Evolutionary conservation across 192 early-diverging fungal species (phyloP), one percentile per base, ranked within the genome.

Genomic region (Entophlyctis luteolus): DNA sequence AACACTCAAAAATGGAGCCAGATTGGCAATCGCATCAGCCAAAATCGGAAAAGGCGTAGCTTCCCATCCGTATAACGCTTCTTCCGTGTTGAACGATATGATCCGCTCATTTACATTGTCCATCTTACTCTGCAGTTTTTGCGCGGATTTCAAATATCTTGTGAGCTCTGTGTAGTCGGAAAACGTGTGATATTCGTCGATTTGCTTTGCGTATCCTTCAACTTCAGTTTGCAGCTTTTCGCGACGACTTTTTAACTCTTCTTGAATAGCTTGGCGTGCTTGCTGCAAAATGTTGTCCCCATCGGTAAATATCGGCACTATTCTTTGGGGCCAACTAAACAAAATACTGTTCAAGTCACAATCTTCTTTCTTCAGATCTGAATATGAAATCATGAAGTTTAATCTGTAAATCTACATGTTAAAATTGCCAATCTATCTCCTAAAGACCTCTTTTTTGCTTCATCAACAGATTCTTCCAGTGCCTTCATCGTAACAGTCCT

Each of bases 61-160:
- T 54, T 83, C 80, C 84, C 84, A 86, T 0, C 81, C 84, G 66
- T 86, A 85, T 18, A 86, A 45, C 42, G 73, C 76, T 59, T 86
- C 84, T 66, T 86, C 84, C 22, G 75, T 56, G 48, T 85, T 86
- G 70, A 85, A 83, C 14, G 48, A 59, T 16, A 47, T 39, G 8
- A 84, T 80, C 2, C 75, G 49, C 55, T 86, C 85, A 3, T 65
- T 74, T 27, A 83, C 67, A n/a, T 68, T 59, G 54, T 86, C 85
- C 65, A 86, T 68, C 23, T 77, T 62, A 23, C 73, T 34, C 63
- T 86, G 82, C 12, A 85, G 59, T 67, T 81, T 85, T 46, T 86
- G 85, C 0, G 85, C 85, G 2, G 80, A 62, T 62, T 85, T 86
- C 59, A 86, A 74, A 53, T 86, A 86, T 37, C 79, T 79, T 20